Evolutionary conservation across 345 rosid species (phyloP), one percentile per base, ranked within the genome.

Genomic region (Syzygium oleosum): DNA sequence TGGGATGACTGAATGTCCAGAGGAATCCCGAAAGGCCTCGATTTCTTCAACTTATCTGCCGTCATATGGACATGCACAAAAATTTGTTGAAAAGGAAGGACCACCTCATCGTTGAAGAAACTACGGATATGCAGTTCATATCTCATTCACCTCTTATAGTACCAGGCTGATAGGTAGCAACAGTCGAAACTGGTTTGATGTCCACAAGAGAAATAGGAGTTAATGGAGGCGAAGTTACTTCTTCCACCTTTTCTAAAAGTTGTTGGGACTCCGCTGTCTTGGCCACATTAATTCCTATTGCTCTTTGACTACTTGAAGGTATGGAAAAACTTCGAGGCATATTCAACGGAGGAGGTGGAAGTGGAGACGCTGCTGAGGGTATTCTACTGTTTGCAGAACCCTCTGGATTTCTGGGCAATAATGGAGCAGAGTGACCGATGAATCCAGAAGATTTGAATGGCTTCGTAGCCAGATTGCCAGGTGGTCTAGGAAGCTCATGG

Each of bases 401-500:
- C 68, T 98, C 99, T 85, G 91, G 95, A 90, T 91, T 95, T 94
- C 98, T 91, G 79, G 87, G 88, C 52, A 91, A 89, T 86, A 98
- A 89, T 13, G 99, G 99, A 49, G 99, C 99, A 21, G 99, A 98
- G 88, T 97, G 98, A 89, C 97, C 98, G 68, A 93, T 87, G 61
- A 89, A 78, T 79, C 88, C 91, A 34, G 92, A 78, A 41, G 96
- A 90, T 90, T 95, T 97, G 84, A 92, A 90, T 29, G 94, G 89
- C 92, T 93, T 94, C 84, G 91, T 85, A 4, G 90, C 92, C 63
- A 91, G 88, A 88, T 89, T 85, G 86, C 89, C 91, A 1, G 99
- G 99, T 38, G 99, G 99, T 92, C 98, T 92, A 9, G 99, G 99
- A 91, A 98, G 99, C 92, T 95, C 94, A 84, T 98, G 99, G 87